A percentile compares a stretch with the other conserved stretches of the same genome.
Conservation (phyloP, 805 yeast genomes). For the Saccharomycopsis malanga region DNA sequence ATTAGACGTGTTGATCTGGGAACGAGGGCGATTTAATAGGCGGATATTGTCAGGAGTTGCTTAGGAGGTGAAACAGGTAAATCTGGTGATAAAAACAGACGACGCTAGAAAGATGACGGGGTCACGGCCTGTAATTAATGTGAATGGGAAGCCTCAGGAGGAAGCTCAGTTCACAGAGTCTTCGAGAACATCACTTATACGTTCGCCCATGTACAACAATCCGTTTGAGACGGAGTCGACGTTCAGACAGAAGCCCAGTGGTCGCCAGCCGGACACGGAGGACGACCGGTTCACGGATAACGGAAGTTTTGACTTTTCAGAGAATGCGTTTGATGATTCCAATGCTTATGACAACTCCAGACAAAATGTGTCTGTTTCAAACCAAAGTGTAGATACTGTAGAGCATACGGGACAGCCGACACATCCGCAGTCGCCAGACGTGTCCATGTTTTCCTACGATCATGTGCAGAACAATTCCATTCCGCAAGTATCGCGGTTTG, state of each 20-base stretch:
- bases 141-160: neutral
- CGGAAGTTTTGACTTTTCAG: slow-evolving; percentile 8
- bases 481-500: slow-evolving; percentile 2
- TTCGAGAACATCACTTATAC: neutral
- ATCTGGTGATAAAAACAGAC: too few species aligned
- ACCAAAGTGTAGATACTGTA: neutral
- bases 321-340: neutral
- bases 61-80: too few species aligned
- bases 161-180: neutral
- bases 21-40: too few species aligned
- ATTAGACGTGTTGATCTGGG: too few species aligned
- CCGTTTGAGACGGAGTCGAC: slow-evolving; percentile 14
- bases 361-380: neutral
- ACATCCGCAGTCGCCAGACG: neutral
- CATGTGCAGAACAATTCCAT: neutral
- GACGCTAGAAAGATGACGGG: too few species aligned
- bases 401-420: neutral
- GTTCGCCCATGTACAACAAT: slow-evolving; percentile 16
- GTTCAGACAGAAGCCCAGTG: neutral
- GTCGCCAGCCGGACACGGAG: slow-evolving; percentile 1
- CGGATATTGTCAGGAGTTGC: too few species aligned
- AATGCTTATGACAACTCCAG: neutral
- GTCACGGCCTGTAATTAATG: too few species aligned
- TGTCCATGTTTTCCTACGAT: neutral
- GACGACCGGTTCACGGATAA: slow-evolving; percentile 6